phyloP scores from a whole-genome alignment of 257 asterid genomes.

The Eustoma russellianum region DNA sequence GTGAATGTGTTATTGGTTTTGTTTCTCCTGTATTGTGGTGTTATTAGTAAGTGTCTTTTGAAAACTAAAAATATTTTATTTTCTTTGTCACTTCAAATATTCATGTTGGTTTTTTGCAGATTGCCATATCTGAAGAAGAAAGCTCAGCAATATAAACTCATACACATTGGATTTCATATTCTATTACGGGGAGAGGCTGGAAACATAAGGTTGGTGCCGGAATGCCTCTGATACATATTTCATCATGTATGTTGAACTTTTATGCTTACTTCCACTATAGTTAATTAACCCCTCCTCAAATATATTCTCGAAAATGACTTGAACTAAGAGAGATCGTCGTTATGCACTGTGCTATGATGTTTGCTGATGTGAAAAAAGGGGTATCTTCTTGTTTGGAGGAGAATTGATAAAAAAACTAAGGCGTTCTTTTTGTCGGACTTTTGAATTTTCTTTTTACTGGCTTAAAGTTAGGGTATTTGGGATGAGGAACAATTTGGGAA shows the following conservation, averaged over 20 bases:
- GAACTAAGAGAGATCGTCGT: too few species aligned
- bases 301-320: too few species aligned
- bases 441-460: conserved; percentile 18
- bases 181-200: conserved; percentile 99
- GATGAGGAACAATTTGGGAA: conserved; percentile 97
- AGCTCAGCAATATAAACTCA: conserved; percentile 74
- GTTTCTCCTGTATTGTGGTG: too few species aligned
- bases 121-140: conserved; percentile 84
- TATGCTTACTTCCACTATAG: background rate
- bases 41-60: background rate
- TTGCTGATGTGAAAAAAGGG: conserved; percentile 11
- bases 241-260: conserved; percentile 67
- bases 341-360: background rate
- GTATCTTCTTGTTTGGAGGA: conserved; percentile 6
- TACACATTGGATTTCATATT: conserved; percentile 74
- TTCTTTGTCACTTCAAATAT: conserved; percentile 5
- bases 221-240: conserved; percentile 85
- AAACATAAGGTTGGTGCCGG: conserved; percentile 88
- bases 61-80: background rate
- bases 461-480: background rate
- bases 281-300: too few species aligned
- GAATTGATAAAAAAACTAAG: conserved; percentile 15
- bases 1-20: too few species aligned
- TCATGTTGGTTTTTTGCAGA: too few species aligned
- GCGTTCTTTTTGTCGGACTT: conserved; percentile 3